These are phyloP conservation scores for Xylaria flabelliformis DNA, from an alignment of 495 filamentous ascomycete species.

Conservation along the genomic window DNA sequence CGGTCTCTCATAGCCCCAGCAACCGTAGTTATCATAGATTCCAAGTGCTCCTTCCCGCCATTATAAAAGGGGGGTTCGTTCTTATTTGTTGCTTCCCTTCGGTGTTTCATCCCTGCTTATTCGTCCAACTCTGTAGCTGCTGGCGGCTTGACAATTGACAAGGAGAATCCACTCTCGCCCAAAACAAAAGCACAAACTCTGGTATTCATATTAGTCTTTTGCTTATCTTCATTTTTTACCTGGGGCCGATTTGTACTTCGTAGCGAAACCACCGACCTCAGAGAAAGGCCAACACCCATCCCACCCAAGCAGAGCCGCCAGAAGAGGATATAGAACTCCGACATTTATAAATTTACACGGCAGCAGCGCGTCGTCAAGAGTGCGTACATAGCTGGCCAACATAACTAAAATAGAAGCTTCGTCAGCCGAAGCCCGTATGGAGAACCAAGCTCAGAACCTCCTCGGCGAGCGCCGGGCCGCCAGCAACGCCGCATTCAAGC, in stretches of 20 bases:
- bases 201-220: not conserved
- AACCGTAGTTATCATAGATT: constrained; percentile 35
- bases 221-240: not conserved
- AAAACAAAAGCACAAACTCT: constrained; percentile 3
- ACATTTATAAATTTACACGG: not conserved
- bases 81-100: constrained; percentile 12
- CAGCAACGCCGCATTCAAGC: constrained; percentile 44
- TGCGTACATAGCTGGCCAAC: too few relatives aligned
- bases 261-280: not conserved
- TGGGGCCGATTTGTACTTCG: not conserved
- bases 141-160: constrained; percentile 40
- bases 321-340: not conserved
- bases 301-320: not conserved
- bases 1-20: constrained; percentile 31
- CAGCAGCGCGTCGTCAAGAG: not conserved
- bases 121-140: constrained; percentile 32
- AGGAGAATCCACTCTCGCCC: not conserved
- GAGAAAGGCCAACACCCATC: not conserved
- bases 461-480: constrained; percentile 42
- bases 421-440: constrained; percentile 24
- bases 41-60: constrained; percentile 36
- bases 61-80: constrained; percentile 1
- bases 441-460: constrained; percentile 32
- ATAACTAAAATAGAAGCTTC: not conserved
- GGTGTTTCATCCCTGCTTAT: constrained; percentile 1